Percentiles rank a stretch among this genome's conserved stretches.
Conservation (phyloP, 75 land plant genomes). For the Adiantum capillusveneris region DNA sequence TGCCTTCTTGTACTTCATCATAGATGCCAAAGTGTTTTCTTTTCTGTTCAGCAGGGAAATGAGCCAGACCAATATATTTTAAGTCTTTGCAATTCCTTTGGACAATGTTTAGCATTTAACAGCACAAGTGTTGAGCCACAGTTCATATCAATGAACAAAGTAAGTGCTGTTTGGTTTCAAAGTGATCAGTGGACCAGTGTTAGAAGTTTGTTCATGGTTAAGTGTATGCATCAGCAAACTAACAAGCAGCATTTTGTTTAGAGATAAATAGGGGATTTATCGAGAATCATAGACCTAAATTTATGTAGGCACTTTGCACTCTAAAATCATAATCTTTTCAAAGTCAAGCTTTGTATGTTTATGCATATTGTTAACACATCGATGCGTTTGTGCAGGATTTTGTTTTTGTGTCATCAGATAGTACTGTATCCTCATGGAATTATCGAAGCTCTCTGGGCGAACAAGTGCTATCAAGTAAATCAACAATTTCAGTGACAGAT, state of each 20-base stretch:
- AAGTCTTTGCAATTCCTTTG: conserved; percentile 31
- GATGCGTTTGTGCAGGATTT: too few species aligned
- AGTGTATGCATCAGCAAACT: too few species aligned
- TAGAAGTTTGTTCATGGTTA: too few species aligned
- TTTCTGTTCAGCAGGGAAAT: conserved; percentile 22
- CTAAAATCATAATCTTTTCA: too few species aligned
- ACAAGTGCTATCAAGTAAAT: background rate
- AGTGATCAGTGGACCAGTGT: too few species aligned
- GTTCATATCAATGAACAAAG: conserved; percentile 27
- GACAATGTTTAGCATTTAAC: conserved; percentile 24
- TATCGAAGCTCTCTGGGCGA: conserved; percentile 9
- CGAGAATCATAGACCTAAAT: too few species aligned
- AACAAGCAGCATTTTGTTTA: too few species aligned
- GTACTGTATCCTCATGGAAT: conserved; percentile 20
- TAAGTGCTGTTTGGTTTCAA: too few species aligned
- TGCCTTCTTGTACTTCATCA: too few species aligned
- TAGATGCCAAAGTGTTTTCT: background rate
- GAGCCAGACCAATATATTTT: conserved; percentile 21
- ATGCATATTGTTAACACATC: background rate
- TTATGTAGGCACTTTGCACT: too few species aligned
- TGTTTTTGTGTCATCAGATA: conserved; percentile 34
- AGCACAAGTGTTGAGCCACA: conserved; percentile 17
- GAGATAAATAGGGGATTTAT: too few species aligned
- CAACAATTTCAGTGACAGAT: background rate
- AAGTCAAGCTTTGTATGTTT: background rate